Conservation (phyloP, 352 stramenopile species). For the Phytophthora nicotianae region DNA sequence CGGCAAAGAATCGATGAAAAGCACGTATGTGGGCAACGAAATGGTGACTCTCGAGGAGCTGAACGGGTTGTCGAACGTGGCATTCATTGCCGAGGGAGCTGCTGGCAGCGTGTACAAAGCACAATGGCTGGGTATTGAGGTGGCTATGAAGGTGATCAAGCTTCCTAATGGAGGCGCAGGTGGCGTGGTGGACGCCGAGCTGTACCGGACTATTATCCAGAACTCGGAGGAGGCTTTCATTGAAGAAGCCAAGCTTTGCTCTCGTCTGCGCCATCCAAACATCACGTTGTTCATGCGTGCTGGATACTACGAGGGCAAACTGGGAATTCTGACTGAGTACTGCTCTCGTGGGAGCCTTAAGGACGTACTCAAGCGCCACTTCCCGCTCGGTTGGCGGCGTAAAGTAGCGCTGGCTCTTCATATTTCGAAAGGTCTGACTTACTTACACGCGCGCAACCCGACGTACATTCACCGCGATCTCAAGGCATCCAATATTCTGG, state of each 20-base stretch:
- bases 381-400: constrained; percentile 60
- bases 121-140: constrained; percentile 74
- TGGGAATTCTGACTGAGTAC: constrained; percentile 75
- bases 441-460: constrained; percentile 70
- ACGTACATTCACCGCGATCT: constrained; percentile 80
- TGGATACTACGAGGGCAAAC: constrained; percentile 65
- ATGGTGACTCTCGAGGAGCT: constrained; percentile 60
- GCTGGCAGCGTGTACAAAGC: constrained; percentile 66
- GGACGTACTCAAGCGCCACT: constrained; percentile 67
- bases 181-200: constrained; percentile 44
- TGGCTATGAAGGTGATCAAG: constrained; percentile 79
- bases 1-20: constrained; percentile 49
- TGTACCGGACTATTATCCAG: constrained; percentile 77
- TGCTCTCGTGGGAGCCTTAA: constrained; percentile 74
- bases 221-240: constrained; percentile 71
- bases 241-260: constrained; percentile 65
- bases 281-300: constrained; percentile 76
- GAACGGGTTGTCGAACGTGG: constrained; percentile 58
- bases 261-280: constrained; percentile 65
- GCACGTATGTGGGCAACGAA: constrained; percentile 52
- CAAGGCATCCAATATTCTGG: constrained; percentile 76
- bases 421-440: constrained; percentile 70
- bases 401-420: constrained; percentile 65
- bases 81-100: constrained; percentile 68
- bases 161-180: constrained; percentile 50